Evolutionary conservation across 129 eudicot species (phyloP).

Genomic region (Lactuca sativa): DNA sequence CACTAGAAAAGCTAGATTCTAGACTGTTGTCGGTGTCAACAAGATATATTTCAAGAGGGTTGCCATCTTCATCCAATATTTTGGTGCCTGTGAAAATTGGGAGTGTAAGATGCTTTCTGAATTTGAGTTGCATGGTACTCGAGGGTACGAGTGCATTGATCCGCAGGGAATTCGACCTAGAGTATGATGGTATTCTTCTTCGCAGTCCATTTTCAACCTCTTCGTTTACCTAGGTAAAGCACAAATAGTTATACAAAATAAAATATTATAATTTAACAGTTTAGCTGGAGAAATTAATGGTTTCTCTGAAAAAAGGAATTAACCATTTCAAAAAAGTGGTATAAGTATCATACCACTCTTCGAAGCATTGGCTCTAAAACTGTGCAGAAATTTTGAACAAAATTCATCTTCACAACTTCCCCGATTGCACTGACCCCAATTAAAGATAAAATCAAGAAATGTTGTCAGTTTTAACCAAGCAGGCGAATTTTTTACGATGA

Average conservation of each 20-base stretch:
- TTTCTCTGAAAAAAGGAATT: not conserved
- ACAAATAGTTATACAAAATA: not conserved
- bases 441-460: not conserved
- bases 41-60: conserved; percentile 49
- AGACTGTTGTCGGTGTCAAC: conserved; percentile 22
- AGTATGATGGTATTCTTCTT: conserved; percentile 22
- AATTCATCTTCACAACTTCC: conserved; percentile 61
- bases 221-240: conserved; percentile 50
- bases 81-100: conserved; percentile 67
- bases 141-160: conserved; percentile 47
- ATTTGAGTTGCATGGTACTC: conserved; percentile 42
- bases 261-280: not conserved
- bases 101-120: conserved; percentile 35
- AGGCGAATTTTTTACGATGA: not conserved
- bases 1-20: conserved; percentile 24
- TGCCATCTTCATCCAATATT: conserved; percentile 39
- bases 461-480: not conserved
- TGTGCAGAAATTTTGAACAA: conserved; percentile 49
- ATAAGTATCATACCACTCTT: conserved; percentile 63
- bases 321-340: not conserved
- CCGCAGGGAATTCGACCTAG: conserved; percentile 43
- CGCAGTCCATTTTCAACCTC: conserved; percentile 64
- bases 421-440: conserved; percentile 51
- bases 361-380: conserved; percentile 77
- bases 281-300: too few relatives aligned